These are phyloP conservation scores for Diaporthe caulivora DNA, from an alignment of 2,329 filamentous ascomycete genomes.

Conservation along the genomic window DNA sequence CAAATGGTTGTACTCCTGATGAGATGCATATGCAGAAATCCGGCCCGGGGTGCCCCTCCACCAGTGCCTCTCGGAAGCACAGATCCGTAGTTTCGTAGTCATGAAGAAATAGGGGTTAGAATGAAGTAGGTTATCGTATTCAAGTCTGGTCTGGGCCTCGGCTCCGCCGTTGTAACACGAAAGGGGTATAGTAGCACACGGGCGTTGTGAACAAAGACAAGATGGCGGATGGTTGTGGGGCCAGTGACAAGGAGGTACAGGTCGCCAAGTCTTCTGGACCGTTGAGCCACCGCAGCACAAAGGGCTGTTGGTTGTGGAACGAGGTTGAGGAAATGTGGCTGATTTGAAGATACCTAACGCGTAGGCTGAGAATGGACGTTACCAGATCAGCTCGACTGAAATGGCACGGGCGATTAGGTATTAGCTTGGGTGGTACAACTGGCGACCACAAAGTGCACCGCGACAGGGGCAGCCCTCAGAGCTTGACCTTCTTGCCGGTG, in stretches of 20 bases:
- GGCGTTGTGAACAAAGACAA: conserved; percentile 22
- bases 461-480: conserved; percentile 50
- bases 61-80: neutral
- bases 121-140: conserved; percentile 1
- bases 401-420: conserved; percentile 8
- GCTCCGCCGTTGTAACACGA: neutral
- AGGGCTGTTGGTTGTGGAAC: neutral
- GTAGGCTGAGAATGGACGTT: neutral
- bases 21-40: conserved; percentile 29
- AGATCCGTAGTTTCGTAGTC: neutral
- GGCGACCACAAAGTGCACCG: neutral
- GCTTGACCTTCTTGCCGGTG: conserved; percentile 71
- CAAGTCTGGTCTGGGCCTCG: neutral
- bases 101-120: neutral
- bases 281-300: conserved; percentile 18
- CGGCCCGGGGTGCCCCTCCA: neutral
- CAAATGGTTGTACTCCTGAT: conserved; percentile 25
- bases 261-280: neutral
- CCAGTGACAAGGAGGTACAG: conserved; percentile 26
- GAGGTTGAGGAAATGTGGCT: neutral
- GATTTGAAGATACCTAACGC: neutral
- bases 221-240: neutral
- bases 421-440: conserved; percentile 15
- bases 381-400: conserved; percentile 5
- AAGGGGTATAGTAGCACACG: conserved; percentile 28